Conservation (phyloP, 345 rosid genomes). For the Gossypium rotundifolium region DNA sequence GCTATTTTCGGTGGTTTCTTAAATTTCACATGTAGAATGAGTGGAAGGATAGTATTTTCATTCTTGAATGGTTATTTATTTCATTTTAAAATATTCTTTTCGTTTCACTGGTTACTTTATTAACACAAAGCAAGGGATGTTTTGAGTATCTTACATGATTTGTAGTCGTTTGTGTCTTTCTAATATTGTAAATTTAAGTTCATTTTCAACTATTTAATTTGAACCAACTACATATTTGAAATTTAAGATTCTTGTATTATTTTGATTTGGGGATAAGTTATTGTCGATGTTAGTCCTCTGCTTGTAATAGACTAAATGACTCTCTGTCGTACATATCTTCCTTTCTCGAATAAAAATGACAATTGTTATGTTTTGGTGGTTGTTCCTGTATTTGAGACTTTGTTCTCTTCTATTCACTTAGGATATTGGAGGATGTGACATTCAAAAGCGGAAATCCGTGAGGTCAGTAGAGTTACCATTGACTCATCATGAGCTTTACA, state of each 20-base stretch:
- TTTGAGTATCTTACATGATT: no score
- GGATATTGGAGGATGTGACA: conserved; percentile 99
- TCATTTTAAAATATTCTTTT: no score
- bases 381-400: background rate
- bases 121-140: no score
- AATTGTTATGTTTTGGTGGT: background rate
- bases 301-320: background rate
- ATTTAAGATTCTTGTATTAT: background rate
- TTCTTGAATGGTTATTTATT: background rate
- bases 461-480: conserved; percentile 96
- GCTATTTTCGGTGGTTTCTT: background rate
- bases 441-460: conserved; percentile 95
- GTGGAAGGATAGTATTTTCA: background rate
- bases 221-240: background rate
- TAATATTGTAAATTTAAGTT: background rate
- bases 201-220: background rate
- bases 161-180: no score
- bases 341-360: background rate
- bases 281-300: background rate
- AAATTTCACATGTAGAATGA: background rate
- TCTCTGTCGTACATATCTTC: conserved; percentile 19
- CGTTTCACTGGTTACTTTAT: background rate
- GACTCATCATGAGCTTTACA: conserved; percentile 91
- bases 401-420: conserved; percentile 16
- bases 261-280: background rate